phyloP scores from a whole-genome alignment of 2,329 filamentous ascomycete genomes.

The Neospermospora avenae region DNA sequence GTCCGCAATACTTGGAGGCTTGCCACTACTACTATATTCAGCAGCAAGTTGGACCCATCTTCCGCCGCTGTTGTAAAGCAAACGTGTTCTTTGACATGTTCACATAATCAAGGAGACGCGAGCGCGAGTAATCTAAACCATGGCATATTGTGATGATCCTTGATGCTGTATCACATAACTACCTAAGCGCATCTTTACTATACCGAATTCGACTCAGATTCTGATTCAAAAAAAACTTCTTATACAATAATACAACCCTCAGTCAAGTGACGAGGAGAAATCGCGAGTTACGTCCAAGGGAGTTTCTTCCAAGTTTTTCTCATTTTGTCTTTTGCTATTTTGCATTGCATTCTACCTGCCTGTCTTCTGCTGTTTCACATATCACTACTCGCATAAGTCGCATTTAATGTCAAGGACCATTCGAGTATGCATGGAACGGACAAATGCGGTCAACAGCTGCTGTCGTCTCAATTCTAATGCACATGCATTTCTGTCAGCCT shows the following conservation, averaged over 20 bases:
- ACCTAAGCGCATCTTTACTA: neutral
- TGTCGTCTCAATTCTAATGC: too few species aligned
- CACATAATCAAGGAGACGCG: neutral
- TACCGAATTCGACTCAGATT: neutral
- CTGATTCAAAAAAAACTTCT: neutral
- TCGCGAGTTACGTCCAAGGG: too few species aligned
- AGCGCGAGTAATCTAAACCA: neutral
- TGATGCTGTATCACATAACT: neutral
- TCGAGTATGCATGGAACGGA: too few species aligned
- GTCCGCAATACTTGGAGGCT: neutral
- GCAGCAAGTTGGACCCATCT: neutral
- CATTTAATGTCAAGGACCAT: too few species aligned
- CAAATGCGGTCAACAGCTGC: too few species aligned
- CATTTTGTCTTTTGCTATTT: too few species aligned
- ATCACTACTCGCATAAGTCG: too few species aligned
- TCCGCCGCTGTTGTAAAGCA: conserved; percentile 1
- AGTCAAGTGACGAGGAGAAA: neutral
- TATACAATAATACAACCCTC: neutral
- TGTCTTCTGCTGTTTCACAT: too few species aligned
- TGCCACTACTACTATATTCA: neutral
- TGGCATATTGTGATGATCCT: neutral
- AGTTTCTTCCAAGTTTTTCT: too few species aligned
- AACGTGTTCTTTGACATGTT: neutral
- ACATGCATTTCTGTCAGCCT: too few species aligned
- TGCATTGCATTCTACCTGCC: too few species aligned